Evolutionary conservation across 2,329 filamentous ascomycete genomes (phyloP).

Genomic region (Westerdykella sp.): DNA sequence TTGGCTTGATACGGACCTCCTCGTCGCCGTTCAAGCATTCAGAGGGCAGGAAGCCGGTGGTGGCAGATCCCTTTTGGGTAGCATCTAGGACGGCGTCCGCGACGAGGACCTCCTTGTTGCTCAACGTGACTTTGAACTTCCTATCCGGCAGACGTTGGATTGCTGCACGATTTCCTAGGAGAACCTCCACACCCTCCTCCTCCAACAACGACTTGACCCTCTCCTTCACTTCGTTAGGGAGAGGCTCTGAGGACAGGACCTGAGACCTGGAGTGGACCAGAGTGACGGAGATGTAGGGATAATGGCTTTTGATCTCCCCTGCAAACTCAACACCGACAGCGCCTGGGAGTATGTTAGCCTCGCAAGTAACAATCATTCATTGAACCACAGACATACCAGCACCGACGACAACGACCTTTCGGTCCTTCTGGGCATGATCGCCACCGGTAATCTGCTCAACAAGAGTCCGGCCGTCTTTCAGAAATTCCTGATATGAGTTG

Average conservation of each 20-base stretch:
- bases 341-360: slow-evolving; percentile 36
- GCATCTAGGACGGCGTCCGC: slow-evolving; percentile 65
- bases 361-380: neutral
- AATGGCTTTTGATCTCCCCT: slow-evolving; percentile 64
- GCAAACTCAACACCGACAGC: slow-evolving; percentile 81
- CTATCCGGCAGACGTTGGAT: slow-evolving; percentile 25
- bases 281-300: slow-evolving; percentile 61
- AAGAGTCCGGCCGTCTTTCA: slow-evolving; percentile 56
- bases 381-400: slow-evolving; percentile 44
- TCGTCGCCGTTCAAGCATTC: slow-evolving; percentile 57
- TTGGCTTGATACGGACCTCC: slow-evolving; percentile 55
- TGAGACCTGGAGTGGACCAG: slow-evolving; percentile 66
- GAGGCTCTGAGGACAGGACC: slow-evolving; percentile 65
- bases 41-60: slow-evolving; percentile 56
- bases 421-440: slow-evolving; percentile 19
- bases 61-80: slow-evolving; percentile 57
- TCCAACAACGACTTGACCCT: slow-evolving; percentile 52
- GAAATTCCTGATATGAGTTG: slow-evolving; percentile 55
- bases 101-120: slow-evolving; percentile 43
- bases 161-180: slow-evolving; percentile 56
- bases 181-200: slow-evolving; percentile 58
- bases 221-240: slow-evolving; percentile 64
- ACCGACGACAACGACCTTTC: slow-evolving; percentile 65
- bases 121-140: slow-evolving; percentile 40
- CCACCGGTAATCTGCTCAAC: slow-evolving; percentile 43